Evolutionary conservation across 228 moss, liverwort and hornwort species (phyloP).

Genomic region (Sphagnum fallax): DNA sequence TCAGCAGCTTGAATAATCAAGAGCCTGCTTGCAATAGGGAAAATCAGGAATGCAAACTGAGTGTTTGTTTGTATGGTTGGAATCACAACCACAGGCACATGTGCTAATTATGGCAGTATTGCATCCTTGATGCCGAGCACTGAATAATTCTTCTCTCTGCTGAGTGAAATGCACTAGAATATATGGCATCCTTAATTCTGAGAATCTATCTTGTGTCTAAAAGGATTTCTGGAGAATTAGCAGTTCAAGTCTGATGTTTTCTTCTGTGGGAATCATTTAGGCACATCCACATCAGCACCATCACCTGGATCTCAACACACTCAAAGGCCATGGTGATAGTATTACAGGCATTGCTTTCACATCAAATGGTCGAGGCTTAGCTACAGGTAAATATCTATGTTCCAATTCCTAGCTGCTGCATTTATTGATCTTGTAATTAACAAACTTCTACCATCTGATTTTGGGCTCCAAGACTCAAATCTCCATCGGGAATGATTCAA

Average conservation of each 20-base stretch:
- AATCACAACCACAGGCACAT: neutral
- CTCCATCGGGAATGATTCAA: slow-evolving; percentile 3
- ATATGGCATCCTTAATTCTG: neutral
- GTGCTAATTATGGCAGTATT: neutral
- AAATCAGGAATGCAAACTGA: no score
- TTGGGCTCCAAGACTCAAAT: neutral
- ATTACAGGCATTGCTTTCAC: slow-evolving; percentile 77
- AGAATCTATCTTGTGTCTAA: neutral
- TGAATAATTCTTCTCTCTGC: neutral
- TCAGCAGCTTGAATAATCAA: neutral
- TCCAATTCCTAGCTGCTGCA: neutral
- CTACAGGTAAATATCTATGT: slow-evolving; percentile 55
- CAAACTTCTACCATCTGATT: neutral
- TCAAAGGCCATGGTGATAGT: slow-evolving; percentile 91
- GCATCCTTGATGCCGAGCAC: neutral
- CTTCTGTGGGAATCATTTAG: slow-evolving; percentile 19
- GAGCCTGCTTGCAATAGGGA: no score
- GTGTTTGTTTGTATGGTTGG: neutral
- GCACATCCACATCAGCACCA: slow-evolving; percentile 73
- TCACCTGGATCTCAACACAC: slow-evolving; percentile 78
- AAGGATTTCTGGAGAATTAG: neutral
- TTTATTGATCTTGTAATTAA: neutral
- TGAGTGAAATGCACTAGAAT: neutral
- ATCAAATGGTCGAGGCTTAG: slow-evolving; percentile 85
- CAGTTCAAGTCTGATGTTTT: neutral